Evolutionary conservation across 257 asterid genomes (phyloP).

Genomic region (Craterostigma plantagineum): DNA sequence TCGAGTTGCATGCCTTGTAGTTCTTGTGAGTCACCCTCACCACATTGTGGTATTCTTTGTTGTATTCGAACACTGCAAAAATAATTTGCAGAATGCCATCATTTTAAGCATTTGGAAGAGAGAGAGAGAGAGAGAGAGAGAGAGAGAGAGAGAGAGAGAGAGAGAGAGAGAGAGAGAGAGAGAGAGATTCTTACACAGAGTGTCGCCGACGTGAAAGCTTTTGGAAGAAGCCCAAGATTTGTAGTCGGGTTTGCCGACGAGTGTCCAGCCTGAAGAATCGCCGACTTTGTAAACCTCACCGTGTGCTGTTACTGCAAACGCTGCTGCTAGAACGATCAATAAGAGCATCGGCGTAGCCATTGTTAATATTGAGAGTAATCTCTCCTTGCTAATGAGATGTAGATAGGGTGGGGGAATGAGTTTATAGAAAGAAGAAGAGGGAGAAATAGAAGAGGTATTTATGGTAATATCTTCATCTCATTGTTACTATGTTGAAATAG

Average conservation of each 20-base stretch:
- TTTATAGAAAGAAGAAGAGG: too few species aligned
- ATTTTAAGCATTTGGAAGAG: too few species aligned
- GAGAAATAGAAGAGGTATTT: too few species aligned
- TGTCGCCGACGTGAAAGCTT: constrained; percentile 1
- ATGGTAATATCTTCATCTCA: too few species aligned
- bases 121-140: too few species aligned
- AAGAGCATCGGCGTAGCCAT: neutral
- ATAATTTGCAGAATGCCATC: neutral
- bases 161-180: neutral
- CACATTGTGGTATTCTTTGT: constrained; percentile 2
- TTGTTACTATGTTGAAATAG: too few species aligned
- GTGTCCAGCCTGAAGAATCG: constrained; percentile 1
- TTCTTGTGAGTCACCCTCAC: constrained; percentile 2
- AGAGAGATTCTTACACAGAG: neutral
- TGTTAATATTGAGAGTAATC: too few species aligned
- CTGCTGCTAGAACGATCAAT: neutral
- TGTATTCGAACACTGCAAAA: constrained; percentile 3
- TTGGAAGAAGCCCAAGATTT: neutral
- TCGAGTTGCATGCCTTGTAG: constrained; percentile 2
- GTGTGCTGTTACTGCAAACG: neutral
- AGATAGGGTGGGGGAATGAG: too few species aligned
- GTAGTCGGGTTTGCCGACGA: neutral
- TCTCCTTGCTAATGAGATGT: too few species aligned
- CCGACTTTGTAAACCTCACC: constrained; percentile 2
- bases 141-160: too few species aligned